Percentiles rank a stretch among this genome's conserved stretches.
phyloP scores from a whole-genome alignment of 805 yeast species.

The Starmerella stigmatis region DNA sequence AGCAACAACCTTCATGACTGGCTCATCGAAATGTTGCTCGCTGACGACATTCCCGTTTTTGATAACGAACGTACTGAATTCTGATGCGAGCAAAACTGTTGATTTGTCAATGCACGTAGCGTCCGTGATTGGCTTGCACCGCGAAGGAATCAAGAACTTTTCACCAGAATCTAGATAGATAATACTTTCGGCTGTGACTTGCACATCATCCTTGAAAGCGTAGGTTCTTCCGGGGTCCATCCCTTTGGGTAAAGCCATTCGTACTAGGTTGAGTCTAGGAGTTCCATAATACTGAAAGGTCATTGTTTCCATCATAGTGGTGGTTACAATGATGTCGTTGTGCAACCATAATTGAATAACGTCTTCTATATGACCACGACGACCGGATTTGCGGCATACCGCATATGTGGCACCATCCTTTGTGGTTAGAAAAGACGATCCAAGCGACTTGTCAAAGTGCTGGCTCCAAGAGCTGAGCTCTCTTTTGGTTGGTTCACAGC shows the following conservation, averaged over 20 bases:
- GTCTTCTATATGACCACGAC: neutral
- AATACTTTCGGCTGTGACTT: neutral
- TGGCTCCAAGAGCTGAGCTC: constrained; percentile 6
- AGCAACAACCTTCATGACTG: constrained; percentile 2
- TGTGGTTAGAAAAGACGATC: neutral
- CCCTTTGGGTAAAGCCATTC: neutral
- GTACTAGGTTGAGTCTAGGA: neutral
- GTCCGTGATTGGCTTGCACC: neutral
- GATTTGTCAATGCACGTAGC: constrained; percentile 1
- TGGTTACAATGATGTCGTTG: neutral
- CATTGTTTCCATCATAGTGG: neutral
- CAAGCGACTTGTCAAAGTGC: neutral
- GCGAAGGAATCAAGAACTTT: neutral
- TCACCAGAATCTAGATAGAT: neutral
- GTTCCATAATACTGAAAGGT: neutral
- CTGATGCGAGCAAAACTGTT: neutral
- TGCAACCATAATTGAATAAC: neutral
- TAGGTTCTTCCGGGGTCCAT: neutral
- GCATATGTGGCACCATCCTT: neutral
- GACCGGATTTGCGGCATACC: constrained; percentile 1
- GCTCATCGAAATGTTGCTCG: neutral
- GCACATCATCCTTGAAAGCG: neutral
- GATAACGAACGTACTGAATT: neutral
- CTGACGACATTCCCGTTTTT: neutral
- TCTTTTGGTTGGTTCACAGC: neutral